Base-by-base conservation (phyloP, 1,139 yeast genomes). In the Protomyces macrosporus region DNA sequence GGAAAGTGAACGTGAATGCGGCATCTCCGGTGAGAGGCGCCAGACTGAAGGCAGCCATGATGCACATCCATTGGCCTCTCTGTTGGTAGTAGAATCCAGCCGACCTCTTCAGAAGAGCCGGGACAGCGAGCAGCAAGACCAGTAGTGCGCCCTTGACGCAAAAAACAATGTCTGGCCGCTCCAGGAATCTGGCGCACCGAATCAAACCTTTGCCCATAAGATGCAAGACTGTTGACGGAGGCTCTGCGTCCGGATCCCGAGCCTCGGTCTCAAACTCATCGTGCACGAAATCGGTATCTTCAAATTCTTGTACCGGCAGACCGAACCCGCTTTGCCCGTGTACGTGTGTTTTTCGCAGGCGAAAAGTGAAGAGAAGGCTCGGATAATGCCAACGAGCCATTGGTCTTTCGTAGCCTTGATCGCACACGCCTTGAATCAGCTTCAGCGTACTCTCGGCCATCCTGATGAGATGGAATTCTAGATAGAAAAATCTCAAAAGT, bases 11-110 rank as follows among this genome's bases (percentile, higher is more conserved):
- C 1, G 72, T 72, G 53, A 74, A 74, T 1, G 73, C 57, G 3
- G 75, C 74, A 63, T 75, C 78, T 4, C 75, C 77, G 4, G 76
- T 72, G 55, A 69, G 70, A 10, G 72, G 71, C 0, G 73, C 66
- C 6, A 71, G 69, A 1, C 73, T 71, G 63, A 75, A 65, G 3
- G 72, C 69, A 0, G 74, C 69, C 72, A 75, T 71, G 50, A 76
- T 72, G 6, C 73, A 69, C 1, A 70, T 72, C 78, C 78, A 75
- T 7, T 74, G 68, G 14, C 73, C 69, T 53, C 76, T 69, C 54
- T 74, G 68, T 10, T 64, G 55, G 53, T 72, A 74, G 45, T 69
- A 73, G 66, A 69, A 71, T 12, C 67, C 64, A 0, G 73, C 71
- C 1, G 76, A 72, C 0, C 73, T 55, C 35, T 71, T 65, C 55